Percentiles rank a stretch among this genome's conserved stretches.
These are phyloP conservation scores for Fusarium sp. DNA, from an alignment of 2,329 filamentous ascomycete genomes.

Conservation along the genomic window DNA sequence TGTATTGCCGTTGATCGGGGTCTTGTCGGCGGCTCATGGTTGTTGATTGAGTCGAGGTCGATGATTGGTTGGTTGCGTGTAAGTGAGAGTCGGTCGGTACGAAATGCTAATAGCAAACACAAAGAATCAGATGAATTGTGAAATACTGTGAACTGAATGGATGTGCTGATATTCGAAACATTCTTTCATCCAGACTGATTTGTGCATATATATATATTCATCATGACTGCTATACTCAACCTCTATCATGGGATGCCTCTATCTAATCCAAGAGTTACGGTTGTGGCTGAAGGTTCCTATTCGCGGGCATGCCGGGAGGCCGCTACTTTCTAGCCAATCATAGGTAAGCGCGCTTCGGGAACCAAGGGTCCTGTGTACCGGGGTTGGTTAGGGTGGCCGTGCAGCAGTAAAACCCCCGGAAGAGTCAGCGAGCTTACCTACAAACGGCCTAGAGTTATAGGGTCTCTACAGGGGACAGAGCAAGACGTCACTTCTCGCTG, in stretches of 20 bases:
- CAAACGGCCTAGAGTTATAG: slow-evolving; percentile 32
- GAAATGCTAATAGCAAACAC: neutral
- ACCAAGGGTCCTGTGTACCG: neutral
- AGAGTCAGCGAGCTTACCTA: slow-evolving; percentile 38
- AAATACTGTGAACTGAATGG: slow-evolving; percentile 5
- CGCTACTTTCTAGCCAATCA: slow-evolving; percentile 38
- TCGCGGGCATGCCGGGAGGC: slow-evolving; percentile 45
- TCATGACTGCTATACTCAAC: neutral
- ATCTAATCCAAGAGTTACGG: slow-evolving; percentile 12
- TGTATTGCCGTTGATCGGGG: slow-evolving; percentile 14
- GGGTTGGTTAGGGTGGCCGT: slow-evolving; percentile 41
- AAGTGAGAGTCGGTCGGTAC: slow-evolving; percentile 9
- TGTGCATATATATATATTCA: slow-evolving; percentile 24
- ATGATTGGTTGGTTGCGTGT: slow-evolving; percentile 29
- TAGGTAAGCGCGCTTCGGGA: neutral
- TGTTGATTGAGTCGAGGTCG: slow-evolving; percentile 6
- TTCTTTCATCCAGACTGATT: slow-evolving; percentile 3
- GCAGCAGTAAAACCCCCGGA: slow-evolving; percentile 16
- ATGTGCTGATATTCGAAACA: slow-evolving; percentile 4
- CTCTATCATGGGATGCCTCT: slow-evolving; percentile 37
- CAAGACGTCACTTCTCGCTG: slow-evolving; percentile 26
- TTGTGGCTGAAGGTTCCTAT: slow-evolving; percentile 43
- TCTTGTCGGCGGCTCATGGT: slow-evolving; percentile 40
- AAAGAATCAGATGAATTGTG: neutral
- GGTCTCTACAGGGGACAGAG: slow-evolving; percentile 9